Conservation (phyloP, 352 stramenopile species). For the Pythium phragmiticola region DNA sequence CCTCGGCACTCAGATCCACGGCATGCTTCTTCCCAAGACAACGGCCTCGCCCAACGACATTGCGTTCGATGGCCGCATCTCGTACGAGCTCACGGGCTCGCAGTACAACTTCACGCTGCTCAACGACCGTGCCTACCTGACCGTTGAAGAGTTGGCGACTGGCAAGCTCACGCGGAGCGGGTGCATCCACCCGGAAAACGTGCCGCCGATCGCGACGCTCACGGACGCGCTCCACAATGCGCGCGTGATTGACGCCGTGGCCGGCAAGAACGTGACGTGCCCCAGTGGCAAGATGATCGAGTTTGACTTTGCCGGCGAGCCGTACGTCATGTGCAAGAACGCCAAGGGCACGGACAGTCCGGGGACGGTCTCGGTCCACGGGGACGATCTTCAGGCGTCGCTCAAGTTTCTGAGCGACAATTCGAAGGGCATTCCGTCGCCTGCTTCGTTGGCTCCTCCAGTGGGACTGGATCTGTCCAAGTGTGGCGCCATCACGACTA, state of each 20-base stretch:
- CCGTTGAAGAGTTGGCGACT: slow-evolving; percentile 16
- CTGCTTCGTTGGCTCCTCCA: slow-evolving; percentile 1
- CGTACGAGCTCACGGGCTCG: slow-evolving; percentile 25
- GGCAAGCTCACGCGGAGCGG: slow-evolving; percentile 20
- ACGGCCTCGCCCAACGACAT: slow-evolving; percentile 4
- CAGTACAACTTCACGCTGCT: slow-evolving; percentile 39
- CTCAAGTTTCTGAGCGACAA: slow-evolving; percentile 19
- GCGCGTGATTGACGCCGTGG: slow-evolving; percentile 29
- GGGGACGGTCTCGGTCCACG: slow-evolving; percentile 18
- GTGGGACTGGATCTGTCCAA: not conserved
- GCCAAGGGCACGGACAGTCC: not conserved
- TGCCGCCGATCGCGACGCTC: slow-evolving; percentile 27
- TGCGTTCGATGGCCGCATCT: slow-evolving; percentile 31
- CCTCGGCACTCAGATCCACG: slow-evolving; percentile 15
- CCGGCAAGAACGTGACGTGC: slow-evolving; percentile 4
- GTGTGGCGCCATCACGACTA: not conserved
- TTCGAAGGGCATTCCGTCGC: slow-evolving; percentile 11
- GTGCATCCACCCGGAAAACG: slow-evolving; percentile 26
- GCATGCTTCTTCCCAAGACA: slow-evolving; percentile 22
- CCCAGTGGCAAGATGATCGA: slow-evolving; percentile 23
- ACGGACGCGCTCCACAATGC: slow-evolving; percentile 26
- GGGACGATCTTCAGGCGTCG: slow-evolving; percentile 20
- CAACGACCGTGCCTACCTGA: slow-evolving; percentile 30
- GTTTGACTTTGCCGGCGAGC: slow-evolving; percentile 29
- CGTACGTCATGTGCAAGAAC: slow-evolving; percentile 24